Evolutionary conservation across 768 basidiomycete genomes (phyloP), one percentile per base, ranked within the genome.

Genomic region (Galerina sulciceps): DNA sequence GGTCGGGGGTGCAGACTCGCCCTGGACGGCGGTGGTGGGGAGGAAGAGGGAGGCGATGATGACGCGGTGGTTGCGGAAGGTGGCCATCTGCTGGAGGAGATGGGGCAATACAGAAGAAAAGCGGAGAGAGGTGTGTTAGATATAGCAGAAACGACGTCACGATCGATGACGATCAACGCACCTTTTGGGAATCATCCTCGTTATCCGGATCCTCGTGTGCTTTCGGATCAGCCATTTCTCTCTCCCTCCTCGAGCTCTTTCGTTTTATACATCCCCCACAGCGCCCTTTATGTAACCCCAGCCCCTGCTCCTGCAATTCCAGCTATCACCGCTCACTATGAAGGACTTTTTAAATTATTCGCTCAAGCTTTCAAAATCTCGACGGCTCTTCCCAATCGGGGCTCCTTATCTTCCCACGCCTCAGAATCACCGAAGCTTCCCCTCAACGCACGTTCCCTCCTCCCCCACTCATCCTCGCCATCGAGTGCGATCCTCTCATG

Each of bases 1-100:
- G 0, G 86, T 85, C 0, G 83, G 66, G 0, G 83, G 81, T 13
- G 74, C 70, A 0, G 85, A 85, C 22, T 87, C 82, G 69, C 83
- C 85, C 41, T 86, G 75, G 44, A 87, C 84, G 42, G 85, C 84
- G 37, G 91, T 90, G 58, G 83, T 84, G 37, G 92, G 92, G 36
- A 93, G 85, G 69, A 94, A 93, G 58, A 93, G 85, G n/a, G 89
- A 88, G 14, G 91, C 92, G 71, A 94, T 87, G 71, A 93, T 78
- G 54, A 90, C 81, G 34, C 92, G 79, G 71, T 90, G 88, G 73
- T 85, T 85, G 55, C 87, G 80, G 68, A 91, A 82, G 37, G 90
- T 87, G 69, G 81, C 81, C 90, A 91, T 91, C 22, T 46, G 43
- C 40, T 38, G 51, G 23, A 4, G 31, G 20, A 18, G 18, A 22